Evolutionary conservation across 352 stramenopile species (phyloP).

Genomic region (Globisporangium viniferum): DNA sequence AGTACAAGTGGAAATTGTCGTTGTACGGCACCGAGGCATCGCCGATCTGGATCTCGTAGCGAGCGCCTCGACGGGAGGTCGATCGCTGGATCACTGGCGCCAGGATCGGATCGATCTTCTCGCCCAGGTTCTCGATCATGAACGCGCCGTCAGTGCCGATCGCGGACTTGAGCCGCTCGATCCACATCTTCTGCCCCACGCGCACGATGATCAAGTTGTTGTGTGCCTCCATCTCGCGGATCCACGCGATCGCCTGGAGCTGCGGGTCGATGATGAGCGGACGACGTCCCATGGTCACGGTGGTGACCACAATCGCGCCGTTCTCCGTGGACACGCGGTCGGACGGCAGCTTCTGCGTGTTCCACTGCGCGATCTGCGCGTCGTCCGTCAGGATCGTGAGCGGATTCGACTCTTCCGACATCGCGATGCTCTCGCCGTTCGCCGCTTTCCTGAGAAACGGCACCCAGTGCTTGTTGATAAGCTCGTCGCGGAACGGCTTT

Average conservation of each 20-base stretch:
- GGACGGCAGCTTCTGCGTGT: slow-evolving; percentile 90
- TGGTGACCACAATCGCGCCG: slow-evolving; percentile 91
- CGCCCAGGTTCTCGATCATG: slow-evolving; percentile 93
- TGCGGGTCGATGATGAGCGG: slow-evolving; percentile 94
- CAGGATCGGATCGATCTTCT: slow-evolving; percentile 93
- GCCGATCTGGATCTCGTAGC: slow-evolving; percentile 94
- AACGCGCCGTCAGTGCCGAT: slow-evolving; percentile 92
- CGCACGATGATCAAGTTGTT: slow-evolving; percentile 93
- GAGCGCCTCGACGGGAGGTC: slow-evolving; percentile 90
- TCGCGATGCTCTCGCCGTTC: slow-evolving; percentile 84
- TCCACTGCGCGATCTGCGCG: slow-evolving; percentile 92
- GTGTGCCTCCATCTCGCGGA: slow-evolving; percentile 89
- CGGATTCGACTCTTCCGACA: slow-evolving; percentile 89
- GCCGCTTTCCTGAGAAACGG: slow-evolving; percentile 88
- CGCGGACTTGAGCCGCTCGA: slow-evolving; percentile 91
- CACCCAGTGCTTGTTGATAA: slow-evolving; percentile 93
- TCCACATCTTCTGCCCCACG: slow-evolving; percentile 93
- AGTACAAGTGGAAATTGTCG: slow-evolving; percentile 91
- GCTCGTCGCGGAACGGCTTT: slow-evolving; percentile 91
- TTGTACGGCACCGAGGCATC: slow-evolving; percentile 94
- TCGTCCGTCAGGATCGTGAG: slow-evolving; percentile 91
- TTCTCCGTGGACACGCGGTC: slow-evolving; percentile 95
- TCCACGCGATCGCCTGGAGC: slow-evolving; percentile 93
- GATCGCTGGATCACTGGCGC: slow-evolving; percentile 93
- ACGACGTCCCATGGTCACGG: slow-evolving; percentile 84